These are phyloP conservation scores for Kwoniella europaea DNA, from an alignment of 768 basidiomycete genomes.

Conservation along the genomic window DNA sequence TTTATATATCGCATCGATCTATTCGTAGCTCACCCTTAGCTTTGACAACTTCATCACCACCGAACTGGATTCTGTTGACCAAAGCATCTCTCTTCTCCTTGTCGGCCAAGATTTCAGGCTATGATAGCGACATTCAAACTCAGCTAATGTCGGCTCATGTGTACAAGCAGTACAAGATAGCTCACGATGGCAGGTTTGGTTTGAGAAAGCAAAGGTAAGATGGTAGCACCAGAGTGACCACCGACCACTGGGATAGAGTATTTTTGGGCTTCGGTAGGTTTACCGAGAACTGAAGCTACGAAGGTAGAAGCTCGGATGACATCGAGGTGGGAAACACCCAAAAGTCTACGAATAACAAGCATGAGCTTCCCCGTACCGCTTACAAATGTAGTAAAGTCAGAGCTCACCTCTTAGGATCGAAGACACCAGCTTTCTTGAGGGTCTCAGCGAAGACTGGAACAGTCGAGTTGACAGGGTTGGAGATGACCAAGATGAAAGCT, in stretches of 20 bases:
- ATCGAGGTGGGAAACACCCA: slow-evolving; percentile 97
- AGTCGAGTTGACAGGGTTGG: slow-evolving; percentile 90
- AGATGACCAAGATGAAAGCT: slow-evolving; percentile 95
- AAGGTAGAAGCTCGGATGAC: slow-evolving; percentile 95
- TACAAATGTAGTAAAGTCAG: too few relatives aligned
- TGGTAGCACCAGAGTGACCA: slow-evolving; percentile 96
- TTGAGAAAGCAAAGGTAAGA: slow-evolving; percentile 94
- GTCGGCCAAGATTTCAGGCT: slow-evolving; percentile 66
- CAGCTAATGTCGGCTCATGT: not conserved
- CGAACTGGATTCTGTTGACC: slow-evolving; percentile 92
- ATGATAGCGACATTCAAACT: slow-evolving; percentile 11
- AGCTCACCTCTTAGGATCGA: slow-evolving; percentile 72
- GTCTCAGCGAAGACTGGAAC: slow-evolving; percentile 95
- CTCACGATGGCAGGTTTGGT: slow-evolving; percentile 58
- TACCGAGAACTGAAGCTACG: slow-evolving; percentile 69
- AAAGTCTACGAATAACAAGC: slow-evolving; percentile 61
- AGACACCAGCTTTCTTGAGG: slow-evolving; percentile 88
- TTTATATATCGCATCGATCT: not conserved
- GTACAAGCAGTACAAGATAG: not conserved
- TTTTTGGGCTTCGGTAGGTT: slow-evolving; percentile 61
- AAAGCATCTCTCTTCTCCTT: slow-evolving; percentile 78
- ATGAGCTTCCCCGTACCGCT: slow-evolving; percentile 1
- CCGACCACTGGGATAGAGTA: slow-evolving; percentile 88
- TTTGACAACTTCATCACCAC: slow-evolving; percentile 98
- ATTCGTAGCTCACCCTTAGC: slow-evolving; percentile 67